phyloP scores from a whole-genome alignment of 768 basidiomycete genomes.

The Boletus eberwhitei region DNA sequence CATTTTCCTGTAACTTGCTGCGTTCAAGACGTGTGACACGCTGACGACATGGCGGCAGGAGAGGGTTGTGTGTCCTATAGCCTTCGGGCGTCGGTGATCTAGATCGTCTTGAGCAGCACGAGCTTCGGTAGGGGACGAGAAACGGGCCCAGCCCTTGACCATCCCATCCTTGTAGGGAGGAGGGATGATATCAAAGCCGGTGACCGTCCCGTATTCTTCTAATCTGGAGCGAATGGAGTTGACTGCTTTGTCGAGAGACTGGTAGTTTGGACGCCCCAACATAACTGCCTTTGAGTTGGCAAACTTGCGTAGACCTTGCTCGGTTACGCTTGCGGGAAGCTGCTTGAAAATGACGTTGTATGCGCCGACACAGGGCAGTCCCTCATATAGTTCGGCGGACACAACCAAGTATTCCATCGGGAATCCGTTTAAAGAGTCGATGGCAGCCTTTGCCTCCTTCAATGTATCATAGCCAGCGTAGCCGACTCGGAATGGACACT shows the following conservation, averaged over 20 bases:
- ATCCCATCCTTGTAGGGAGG: slow-evolving; percentile 50
- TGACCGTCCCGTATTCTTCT: slow-evolving; percentile 36
- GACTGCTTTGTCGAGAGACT: slow-evolving; percentile 34
- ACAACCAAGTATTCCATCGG: slow-evolving; percentile 41
- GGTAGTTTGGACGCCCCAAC: slow-evolving; percentile 49
- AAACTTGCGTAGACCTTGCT: slow-evolving; percentile 44
- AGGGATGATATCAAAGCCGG: slow-evolving; percentile 43
- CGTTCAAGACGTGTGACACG: slow-evolving; percentile 43
- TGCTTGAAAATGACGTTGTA: slow-evolving; percentile 60
- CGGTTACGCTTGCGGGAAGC: slow-evolving; percentile 44
- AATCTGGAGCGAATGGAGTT: slow-evolving; percentile 37
- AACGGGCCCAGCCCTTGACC: slow-evolving; percentile 55
- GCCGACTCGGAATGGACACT: slow-evolving; percentile 51
- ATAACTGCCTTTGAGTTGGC: slow-evolving; percentile 48
- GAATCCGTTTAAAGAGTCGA: slow-evolving; percentile 39
- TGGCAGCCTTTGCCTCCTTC: slow-evolving; percentile 48
- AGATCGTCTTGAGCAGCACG: slow-evolving; percentile 46
- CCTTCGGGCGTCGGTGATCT: slow-evolving; percentile 43
- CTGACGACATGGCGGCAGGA: slow-evolving; percentile 53
- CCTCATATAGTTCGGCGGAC: slow-evolving; percentile 49
- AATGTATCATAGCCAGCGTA: slow-evolving; percentile 61
- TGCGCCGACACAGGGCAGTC: slow-evolving; percentile 53
- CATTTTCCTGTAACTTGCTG: slow-evolving; percentile 38
- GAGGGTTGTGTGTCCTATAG: slow-evolving; percentile 45
- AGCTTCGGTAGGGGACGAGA: slow-evolving; percentile 50